phyloP scores from a whole-genome alignment of 805 yeast species.

The Spathaspora hagerdaliae region DNA sequence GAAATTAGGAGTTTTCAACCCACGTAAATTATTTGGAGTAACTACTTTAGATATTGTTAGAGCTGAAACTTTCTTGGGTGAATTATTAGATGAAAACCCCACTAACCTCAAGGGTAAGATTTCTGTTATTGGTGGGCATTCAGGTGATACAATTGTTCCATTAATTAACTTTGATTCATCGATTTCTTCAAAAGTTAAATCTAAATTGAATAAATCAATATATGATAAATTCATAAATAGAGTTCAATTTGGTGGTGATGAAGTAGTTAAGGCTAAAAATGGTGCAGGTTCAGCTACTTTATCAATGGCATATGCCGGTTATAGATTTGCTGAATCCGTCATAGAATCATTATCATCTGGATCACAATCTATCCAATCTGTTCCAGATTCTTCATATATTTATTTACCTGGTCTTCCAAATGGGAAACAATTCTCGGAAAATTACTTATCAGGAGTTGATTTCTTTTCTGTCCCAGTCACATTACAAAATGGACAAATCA shows the following conservation, averaged over 20 bases:
- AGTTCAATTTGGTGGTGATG: constrained; percentile 80
- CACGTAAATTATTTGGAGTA: constrained; percentile 43
- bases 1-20: constrained; percentile 43
- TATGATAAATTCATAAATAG: constrained; percentile 34
- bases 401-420: constrained; percentile 52
- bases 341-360: constrained; percentile 24
- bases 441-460: constrained; percentile 33
- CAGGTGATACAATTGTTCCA: constrained; percentile 46
- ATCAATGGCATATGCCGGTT: constrained; percentile 95
- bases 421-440: constrained; percentile 40
- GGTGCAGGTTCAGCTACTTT: constrained; percentile 95
- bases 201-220: constrained; percentile 9
- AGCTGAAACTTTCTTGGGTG: constrained; percentile 44
- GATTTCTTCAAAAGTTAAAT: constrained; percentile 11
- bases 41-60: constrained; percentile 44
- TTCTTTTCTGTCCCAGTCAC: constrained; percentile 49
- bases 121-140: constrained; percentile 44
- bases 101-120: constrained; percentile 32
- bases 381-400: constrained; percentile 47
- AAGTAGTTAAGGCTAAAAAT: constrained; percentile 90
- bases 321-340: constrained; percentile 62
- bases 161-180: constrained; percentile 18
- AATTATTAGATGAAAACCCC: constrained; percentile 29
- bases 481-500: constrained; percentile 34
- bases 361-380: constrained; percentile 10